These are phyloP conservation scores for Cicer bijugum DNA, from an alignment of 306 rosid genomes.

Conservation along the genomic window DNA sequence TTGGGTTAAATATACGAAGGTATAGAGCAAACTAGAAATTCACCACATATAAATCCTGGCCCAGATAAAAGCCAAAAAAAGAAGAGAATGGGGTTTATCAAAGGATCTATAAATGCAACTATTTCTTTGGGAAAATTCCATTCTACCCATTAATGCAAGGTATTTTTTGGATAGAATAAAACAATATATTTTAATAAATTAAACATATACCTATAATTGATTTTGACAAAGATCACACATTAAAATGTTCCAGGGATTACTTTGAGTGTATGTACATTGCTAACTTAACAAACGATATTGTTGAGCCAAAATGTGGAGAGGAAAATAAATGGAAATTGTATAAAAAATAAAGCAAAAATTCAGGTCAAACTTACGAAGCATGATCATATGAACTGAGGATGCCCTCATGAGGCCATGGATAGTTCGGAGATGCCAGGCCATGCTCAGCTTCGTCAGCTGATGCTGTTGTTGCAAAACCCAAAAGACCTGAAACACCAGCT, in stretches of 20 bases:
- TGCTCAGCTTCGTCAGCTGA: constrained; percentile 98
- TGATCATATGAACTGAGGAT: constrained; percentile 98
- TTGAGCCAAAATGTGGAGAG: not conserved
- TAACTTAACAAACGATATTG: constrained; percentile 4
- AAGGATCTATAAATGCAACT: constrained; percentile 1
- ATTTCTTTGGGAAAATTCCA: constrained; percentile 25
- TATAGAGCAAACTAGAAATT: not conserved
- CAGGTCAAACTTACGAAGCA: constrained; percentile 73
- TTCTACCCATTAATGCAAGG: not conserved
- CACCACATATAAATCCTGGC: not conserved
- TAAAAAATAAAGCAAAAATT: not conserved
- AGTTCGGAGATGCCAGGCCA: constrained; percentile 83
- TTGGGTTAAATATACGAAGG: not conserved
- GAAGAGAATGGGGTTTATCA: not conserved
- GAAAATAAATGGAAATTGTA: not conserved
- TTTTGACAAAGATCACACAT: constrained; percentile 23
- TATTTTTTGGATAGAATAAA: constrained; percentile 26
- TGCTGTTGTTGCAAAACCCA: constrained; percentile 80
- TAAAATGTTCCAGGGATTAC: constrained; percentile 20
- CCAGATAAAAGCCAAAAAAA: not conserved
- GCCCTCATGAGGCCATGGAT: constrained; percentile 99
- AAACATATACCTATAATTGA: constrained; percentile 15
- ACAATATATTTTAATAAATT: not conserved
- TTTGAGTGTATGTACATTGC: constrained; percentile 2
- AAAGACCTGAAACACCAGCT: constrained; percentile 80